Evolutionary conservation across 2,329 filamentous ascomycete genomes (phyloP), one percentile per base, ranked within the genome.

Genomic region (Pyricularia sp.): DNA sequence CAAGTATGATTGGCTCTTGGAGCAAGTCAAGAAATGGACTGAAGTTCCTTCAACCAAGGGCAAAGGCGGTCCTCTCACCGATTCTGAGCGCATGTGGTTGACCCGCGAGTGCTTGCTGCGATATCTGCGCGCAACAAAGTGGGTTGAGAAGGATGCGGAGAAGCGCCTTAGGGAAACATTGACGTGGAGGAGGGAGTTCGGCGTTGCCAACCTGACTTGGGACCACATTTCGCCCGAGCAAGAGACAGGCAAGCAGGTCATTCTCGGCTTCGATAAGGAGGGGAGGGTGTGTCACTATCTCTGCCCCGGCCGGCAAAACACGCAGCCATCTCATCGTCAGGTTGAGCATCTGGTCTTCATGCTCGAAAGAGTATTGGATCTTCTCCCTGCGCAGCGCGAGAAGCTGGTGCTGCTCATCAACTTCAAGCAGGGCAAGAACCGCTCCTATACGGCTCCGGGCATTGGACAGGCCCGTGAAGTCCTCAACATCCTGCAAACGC

Each of bases 301-400:
- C 66, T 88, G 89, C 73, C 94, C 94, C 1, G 90, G 88, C 35
- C 87, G 88, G 69, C 94, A 99, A 78, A 99, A 99, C 80, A 97
- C 94, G 1, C 88, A 96, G 70, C 83, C 87, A 65, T 89, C 87
- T 67, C 90, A 92, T 49, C 84, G 91, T 70, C 94, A 97, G 78
- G 87, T 96, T 65, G 88, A 99, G 76, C 93, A 97, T 75, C 79
- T 99, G 67, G 92, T 97, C 64, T 99, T 89, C 79, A 97, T 97
- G 93, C 78, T 97, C 57, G 94, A 99, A 79, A 84, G 91, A 49
- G 87, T 90, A 40, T 85, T 96, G 69, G 93, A 97, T 70, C 78
- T 97, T 67, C 92, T 96, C 85, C 88, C 89, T 0, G 82, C 93
- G 0, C 89, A 89, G 16, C 91, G 96, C 73, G 94, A 97, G 78